A percentile compares a stretch with the other conserved stretches of the same genome.
Evolutionary conservation across 805 yeast genomes (phyloP).

Genomic region (Candida takata): DNA sequence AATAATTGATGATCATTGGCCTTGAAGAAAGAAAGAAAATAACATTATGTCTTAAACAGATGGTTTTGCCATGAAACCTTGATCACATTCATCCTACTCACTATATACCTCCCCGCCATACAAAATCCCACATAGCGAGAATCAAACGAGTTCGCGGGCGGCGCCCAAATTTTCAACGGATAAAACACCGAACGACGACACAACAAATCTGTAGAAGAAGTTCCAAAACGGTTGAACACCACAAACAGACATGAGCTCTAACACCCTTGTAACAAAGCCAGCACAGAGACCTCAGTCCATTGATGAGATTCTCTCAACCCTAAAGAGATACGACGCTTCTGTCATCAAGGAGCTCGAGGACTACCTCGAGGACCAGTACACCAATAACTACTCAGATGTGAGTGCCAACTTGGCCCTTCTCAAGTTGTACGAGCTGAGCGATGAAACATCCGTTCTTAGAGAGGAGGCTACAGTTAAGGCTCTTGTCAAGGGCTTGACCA

Average conservation of each 20-base stretch:
- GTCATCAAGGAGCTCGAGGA: conserved; percentile 37
- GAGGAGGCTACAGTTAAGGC: conserved; percentile 32
- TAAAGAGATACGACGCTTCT: conserved; percentile 38
- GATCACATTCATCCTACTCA: too few relatives aligned
- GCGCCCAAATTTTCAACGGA: neutral
- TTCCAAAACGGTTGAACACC: neutral
- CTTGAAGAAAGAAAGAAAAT: too few relatives aligned
- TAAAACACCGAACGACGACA: neutral
- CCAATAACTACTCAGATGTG: conserved; percentile 30
- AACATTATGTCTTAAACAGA: too few relatives aligned
- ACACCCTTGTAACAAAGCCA: conserved; percentile 30
- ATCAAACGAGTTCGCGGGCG: neutral
- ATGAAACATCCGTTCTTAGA: conserved; percentile 30
- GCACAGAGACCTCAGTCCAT: conserved; percentile 34
- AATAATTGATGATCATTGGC: too few relatives aligned
- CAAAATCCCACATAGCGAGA: neutral
- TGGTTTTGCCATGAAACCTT: too few relatives aligned
- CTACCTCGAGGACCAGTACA: conserved; percentile 35
- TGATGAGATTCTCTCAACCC: conserved; percentile 32
- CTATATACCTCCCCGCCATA: neutral
- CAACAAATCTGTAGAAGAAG: too few relatives aligned
- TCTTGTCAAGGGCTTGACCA: conserved; percentile 34
- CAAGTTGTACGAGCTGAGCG: conserved; percentile 34
- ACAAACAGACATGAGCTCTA: conserved; percentile 16
- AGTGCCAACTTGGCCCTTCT: conserved; percentile 40